phyloP scores from a whole-genome alignment of 768 basidiomycete genomes.

The Termitomyces titanicus region DNA sequence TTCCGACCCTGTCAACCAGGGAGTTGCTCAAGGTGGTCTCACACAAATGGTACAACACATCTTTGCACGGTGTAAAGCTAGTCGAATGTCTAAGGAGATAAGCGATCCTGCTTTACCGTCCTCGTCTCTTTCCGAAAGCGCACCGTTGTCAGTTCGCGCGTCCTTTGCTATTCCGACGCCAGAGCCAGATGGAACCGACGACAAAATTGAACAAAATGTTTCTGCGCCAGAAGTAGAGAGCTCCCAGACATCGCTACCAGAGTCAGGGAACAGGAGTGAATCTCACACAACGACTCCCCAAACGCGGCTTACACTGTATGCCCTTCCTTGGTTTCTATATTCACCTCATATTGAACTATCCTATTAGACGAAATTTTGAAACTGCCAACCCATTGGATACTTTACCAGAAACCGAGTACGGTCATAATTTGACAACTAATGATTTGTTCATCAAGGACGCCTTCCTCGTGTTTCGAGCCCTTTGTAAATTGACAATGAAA shows the following conservation, averaged over 20 bases:
- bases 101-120: conserved; percentile 14
- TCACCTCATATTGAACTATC: not conserved
- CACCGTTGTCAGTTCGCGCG: conserved; percentile 10
- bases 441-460: conserved; percentile 97
- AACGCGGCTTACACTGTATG: conserved; percentile 15
- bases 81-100: conserved; percentile 19
- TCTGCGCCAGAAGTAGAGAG: conserved; percentile 2
- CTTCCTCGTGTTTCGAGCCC: conserved; percentile 93
- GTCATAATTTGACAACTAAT: conserved; percentile 59
- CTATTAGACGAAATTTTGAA: conserved; percentile 31
- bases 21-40: conserved; percentile 96
- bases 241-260: conserved; percentile 10
- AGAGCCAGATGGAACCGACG: conserved; percentile 7
- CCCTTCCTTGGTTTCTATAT: not conserved
- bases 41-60: conserved; percentile 99
- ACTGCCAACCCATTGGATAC: conserved; percentile 30
- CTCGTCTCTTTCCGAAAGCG: conserved; percentile 16
- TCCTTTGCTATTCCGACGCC: conserved; percentile 11
- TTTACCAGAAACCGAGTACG: conserved; percentile 28
- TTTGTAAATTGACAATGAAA: conserved; percentile 99
- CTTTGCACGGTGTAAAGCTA: conserved; percentile 73
- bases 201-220: not conserved
- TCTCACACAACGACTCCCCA: not conserved
- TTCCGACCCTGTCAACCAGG: conserved; percentile 88
- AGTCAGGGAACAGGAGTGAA: conserved; percentile 1